A percentile compares a stretch with the other conserved stretches of the same genome.
Conservation (phyloP, 106 monocot species). For the Dendrobium officinale region DNA sequence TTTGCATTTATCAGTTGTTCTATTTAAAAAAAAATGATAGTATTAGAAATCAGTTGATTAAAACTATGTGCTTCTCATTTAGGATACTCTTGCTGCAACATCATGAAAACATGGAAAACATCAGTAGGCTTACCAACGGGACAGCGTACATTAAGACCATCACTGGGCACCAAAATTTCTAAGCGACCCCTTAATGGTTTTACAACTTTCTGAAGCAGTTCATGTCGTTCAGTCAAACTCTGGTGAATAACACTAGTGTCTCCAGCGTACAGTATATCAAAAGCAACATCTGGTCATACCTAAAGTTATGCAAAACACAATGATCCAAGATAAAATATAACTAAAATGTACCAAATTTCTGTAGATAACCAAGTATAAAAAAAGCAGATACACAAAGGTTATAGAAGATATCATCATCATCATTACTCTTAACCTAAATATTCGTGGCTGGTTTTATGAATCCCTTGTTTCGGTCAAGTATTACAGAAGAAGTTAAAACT, state of each 20-base stretch:
- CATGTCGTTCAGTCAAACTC: constrained; percentile 80
- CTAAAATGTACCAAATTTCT: not conserved
- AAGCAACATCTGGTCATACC: constrained; percentile 65
- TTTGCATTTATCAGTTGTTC: not conserved
- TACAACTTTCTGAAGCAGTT: constrained; percentile 65
- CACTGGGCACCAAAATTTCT: constrained; percentile 74
- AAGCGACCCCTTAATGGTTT: constrained; percentile 72
- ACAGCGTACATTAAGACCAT: constrained; percentile 51
- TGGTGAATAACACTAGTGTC: constrained; percentile 98
- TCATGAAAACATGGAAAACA: not conserved
- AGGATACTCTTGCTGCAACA: not conserved
- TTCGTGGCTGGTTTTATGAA: not conserved
- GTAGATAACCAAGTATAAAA: not conserved
- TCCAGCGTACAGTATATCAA: constrained; percentile 93
- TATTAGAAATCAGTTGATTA: not conserved
- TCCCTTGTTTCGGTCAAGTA: not conserved
- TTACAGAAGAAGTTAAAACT: not conserved
- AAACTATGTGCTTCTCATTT: not conserved
- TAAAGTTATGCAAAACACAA: constrained; percentile 33
- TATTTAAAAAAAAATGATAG: not conserved
- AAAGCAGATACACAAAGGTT: not conserved
- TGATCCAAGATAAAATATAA: not conserved
- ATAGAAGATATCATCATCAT: not conserved
- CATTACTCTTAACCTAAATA: not conserved
- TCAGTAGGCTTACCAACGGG: constrained; percentile 34